Conservation (phyloP, 257 asterid species). For the Echium plantagineum region DNA sequence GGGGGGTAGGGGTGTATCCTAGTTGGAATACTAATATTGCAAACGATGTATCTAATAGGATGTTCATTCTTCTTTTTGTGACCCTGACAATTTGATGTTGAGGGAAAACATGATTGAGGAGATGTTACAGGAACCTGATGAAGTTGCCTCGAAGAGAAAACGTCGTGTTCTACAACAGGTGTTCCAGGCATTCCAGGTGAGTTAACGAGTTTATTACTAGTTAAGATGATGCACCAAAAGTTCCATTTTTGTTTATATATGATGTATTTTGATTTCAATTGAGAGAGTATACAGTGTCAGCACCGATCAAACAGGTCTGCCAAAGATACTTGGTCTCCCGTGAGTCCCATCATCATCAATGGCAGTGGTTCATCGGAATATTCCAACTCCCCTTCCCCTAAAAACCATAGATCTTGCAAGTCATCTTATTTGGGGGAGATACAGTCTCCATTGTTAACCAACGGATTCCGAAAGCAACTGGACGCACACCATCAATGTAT, state of each 20-base stretch:
- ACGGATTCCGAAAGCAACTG: slow-evolving; percentile 50
- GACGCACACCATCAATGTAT: slow-evolving; percentile 33
- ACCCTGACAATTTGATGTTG: slow-evolving; percentile 5
- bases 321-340: slow-evolving; percentile 90
- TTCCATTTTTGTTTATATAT: neutral
- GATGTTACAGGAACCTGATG: slow-evolving; percentile 94
- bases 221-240: neutral
- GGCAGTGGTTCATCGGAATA: slow-evolving; percentile 40
- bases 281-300: slow-evolving; percentile 78
- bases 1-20: too few relatives aligned
- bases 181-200: slow-evolving; percentile 91
- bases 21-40: neutral
- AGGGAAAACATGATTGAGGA: slow-evolving; percentile 94
- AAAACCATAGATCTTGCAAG: slow-evolving; percentile 43
- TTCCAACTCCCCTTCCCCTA: slow-evolving; percentile 51
- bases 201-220: slow-evolving; percentile 2
- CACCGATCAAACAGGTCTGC: slow-evolving; percentile 73
- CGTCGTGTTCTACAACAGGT: slow-evolving; percentile 79
- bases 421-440: slow-evolving; percentile 88
- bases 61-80: slow-evolving; percentile 4
- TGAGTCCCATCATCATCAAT: slow-evolving; percentile 73
- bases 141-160: slow-evolving; percentile 75
- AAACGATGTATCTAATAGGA: neutral
- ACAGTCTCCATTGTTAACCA: slow-evolving; percentile 33
- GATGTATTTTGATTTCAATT: slow-evolving; percentile 14